Conservation (phyloP, 257 asterid species). For the Salvia splendens region DNA sequence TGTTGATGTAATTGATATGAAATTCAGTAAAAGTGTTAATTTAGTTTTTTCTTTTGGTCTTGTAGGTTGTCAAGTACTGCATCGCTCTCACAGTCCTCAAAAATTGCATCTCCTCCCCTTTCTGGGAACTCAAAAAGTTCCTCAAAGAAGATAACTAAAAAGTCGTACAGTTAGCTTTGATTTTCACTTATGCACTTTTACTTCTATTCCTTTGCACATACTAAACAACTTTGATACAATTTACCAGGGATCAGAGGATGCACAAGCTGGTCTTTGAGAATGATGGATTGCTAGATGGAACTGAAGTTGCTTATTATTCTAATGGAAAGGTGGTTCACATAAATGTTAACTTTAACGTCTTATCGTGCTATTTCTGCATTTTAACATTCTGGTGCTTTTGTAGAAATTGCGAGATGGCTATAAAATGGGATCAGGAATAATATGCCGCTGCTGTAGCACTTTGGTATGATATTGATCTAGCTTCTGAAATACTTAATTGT, state of each 20-base stretch:
- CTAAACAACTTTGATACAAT: constrained; percentile 25
- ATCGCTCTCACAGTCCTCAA: constrained; percentile 45
- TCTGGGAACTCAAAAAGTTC: constrained; percentile 56
- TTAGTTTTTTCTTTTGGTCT: constrained; percentile 33
- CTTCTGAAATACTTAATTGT: constrained; percentile 21
- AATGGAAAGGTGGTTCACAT: constrained; percentile 77
- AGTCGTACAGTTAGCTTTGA: constrained; percentile 47
- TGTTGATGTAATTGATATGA: constrained; percentile 21
- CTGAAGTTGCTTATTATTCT: constrained; percentile 89
- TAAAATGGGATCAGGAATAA: constrained; percentile 84
- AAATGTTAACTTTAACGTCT: constrained; percentile 15
- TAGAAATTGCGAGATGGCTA: constrained; percentile 91
- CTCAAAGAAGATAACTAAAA: constrained; percentile 88
- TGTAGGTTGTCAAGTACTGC: constrained; percentile 48
- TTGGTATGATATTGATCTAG: constrained; percentile 57
- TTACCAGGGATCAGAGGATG: constrained; percentile 86
- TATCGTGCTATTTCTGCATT: constrained; percentile 23
- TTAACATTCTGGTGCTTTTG: constrained; percentile 31
- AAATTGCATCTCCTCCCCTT: constrained; percentile 43
- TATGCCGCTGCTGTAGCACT: constrained; percentile 83
- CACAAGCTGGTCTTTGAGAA: constrained; percentile 87
- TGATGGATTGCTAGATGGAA: constrained; percentile 93
- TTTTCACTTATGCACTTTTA: constrained; percentile 10
- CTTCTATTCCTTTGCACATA: constrained; percentile 17
- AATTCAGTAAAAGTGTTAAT: constrained; percentile 17